Evolutionary conservation across 768 basidiomycete genomes (phyloP), one percentile per base, ranked within the genome.

Genomic region (Glaciozyma martinii): DNA sequence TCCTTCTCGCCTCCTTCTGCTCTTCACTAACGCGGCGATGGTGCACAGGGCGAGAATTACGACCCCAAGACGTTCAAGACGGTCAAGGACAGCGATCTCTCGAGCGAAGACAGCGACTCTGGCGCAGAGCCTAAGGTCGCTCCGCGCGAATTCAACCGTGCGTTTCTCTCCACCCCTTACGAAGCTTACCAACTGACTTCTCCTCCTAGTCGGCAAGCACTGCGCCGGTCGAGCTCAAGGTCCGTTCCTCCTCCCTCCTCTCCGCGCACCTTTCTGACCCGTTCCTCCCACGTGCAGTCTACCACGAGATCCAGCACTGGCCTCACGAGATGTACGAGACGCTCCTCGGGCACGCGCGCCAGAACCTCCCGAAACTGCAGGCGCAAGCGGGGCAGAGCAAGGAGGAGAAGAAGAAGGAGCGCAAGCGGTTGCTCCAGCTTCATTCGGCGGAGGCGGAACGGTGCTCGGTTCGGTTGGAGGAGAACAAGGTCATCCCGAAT

Each of bases 391-490:
- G n/a, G 57, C 25, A 16, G 56, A 53, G 33, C 44, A 47, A 21
- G 27, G 37, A 29, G 33, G 21, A 30, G 33, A 46, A 47, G 52
- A 29, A 23, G 56, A 40, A 30, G 54, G 30, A 25, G 18, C n/a
- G 25, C 29, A 25, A 33, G 47, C 3, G 23, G n/a, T 18, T 57
- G 25, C 49, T 30, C 21, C 10, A 27, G 21, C 15, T 19, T 19
- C 16, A 57, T 29, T 23, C 7, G 19, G 21, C 33, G 3, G 63
- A 64, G 63, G 58, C 56, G 32, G 42, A n/a, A 13, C 32, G 57
- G 57, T 18, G 52, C 29, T 30, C 25, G 7, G 57, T 43, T 40
- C 18, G 6, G 42, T 15, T 54, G 19, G 63, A 64, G 27, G 19
- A 33, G 42, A 18, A 52, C 30, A 8, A 19, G n/a, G 43, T 59